Evolutionary conservation across 495 filamentous ascomycete genomes (phyloP).

Genomic region (Penicillium pulvis): DNA sequence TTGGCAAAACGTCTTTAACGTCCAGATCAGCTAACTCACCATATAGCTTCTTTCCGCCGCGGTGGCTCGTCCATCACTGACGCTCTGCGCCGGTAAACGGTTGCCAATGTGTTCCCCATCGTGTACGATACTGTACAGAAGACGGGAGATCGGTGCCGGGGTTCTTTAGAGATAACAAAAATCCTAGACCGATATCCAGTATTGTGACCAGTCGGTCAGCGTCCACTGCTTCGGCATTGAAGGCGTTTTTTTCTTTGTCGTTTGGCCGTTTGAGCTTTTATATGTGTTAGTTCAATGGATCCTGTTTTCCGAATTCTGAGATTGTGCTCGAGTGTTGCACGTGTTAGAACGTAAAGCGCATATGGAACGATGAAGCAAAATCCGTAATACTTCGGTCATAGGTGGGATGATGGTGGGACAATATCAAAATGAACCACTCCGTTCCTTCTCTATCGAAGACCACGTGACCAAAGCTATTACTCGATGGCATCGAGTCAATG

Average conservation of each 20-base stretch:
- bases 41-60: constrained; percentile 50
- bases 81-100: constrained; percentile 44
- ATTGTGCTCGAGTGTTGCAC: not conserved
- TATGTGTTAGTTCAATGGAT: constrained; percentile 7
- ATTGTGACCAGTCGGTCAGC: not conserved
- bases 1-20: not conserved
- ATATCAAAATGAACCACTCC: too few relatives aligned
- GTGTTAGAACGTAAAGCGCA: not conserved
- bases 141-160: constrained; percentile 15
- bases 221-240: constrained; percentile 7
- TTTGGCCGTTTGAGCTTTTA: constrained; percentile 4
- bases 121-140: constrained; percentile 54
- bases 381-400: not conserved
- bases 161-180: constrained; percentile 16
- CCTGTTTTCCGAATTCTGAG: not conserved
- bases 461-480: constrained; percentile 29
- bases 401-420: too few relatives aligned
- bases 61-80: constrained; percentile 49
- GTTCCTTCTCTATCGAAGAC: not conserved
- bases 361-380: not conserved
- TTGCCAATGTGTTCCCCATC: constrained; percentile 19
- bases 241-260: constrained; percentile 5
- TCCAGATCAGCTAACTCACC: constrained; percentile 18
- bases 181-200: constrained; percentile 18
- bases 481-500: constrained; percentile 48